phyloP scores from a whole-genome alignment of 2,329 filamentous ascomycete genomes.

The Myriosclerotinia curreyana region DNA sequence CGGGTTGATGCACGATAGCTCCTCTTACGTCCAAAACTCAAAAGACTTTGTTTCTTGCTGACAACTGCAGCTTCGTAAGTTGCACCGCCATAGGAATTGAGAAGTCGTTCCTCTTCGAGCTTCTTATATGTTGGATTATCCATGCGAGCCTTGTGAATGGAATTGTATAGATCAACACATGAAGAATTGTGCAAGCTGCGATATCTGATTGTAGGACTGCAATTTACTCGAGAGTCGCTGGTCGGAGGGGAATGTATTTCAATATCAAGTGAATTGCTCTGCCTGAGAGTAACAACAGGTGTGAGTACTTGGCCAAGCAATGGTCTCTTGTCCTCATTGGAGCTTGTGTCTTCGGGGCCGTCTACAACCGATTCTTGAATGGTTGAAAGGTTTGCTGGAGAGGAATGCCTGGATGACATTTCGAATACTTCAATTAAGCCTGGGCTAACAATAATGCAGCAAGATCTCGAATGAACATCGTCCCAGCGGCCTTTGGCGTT shows the following conservation, averaged over 20 bases:
- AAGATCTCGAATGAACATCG: conserved; percentile 51
- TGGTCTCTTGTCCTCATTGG: conserved; percentile 42
- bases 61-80: conserved; percentile 44
- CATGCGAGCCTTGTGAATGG: conserved; percentile 84
- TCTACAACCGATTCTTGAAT: conserved; percentile 21
- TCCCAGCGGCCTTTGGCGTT: conserved; percentile 59
- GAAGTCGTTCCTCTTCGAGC: conserved; percentile 63
- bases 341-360: conserved; percentile 28
- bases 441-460: conserved; percentile 55
- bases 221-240: conserved; percentile 64
- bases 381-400: conserved; percentile 13
- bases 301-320: conserved; percentile 79
- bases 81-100: conserved; percentile 63
- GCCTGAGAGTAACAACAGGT: conserved; percentile 82
- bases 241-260: conserved; percentile 87
- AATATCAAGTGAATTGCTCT: conserved; percentile 89
- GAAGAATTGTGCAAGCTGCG: conserved; percentile 73
- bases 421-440: conserved; percentile 59
- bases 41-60: conserved; percentile 48
- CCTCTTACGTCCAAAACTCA: conserved; percentile 42
- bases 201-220: conserved; percentile 69
- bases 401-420: conserved; percentile 39
- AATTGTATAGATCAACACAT: conserved; percentile 76
- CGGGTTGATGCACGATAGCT: conserved; percentile 57
- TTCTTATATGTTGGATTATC: conserved; percentile 86